Evolutionary conservation across 345 rosid genomes (phyloP).

Genomic region (Cardamine resedifolia): DNA sequence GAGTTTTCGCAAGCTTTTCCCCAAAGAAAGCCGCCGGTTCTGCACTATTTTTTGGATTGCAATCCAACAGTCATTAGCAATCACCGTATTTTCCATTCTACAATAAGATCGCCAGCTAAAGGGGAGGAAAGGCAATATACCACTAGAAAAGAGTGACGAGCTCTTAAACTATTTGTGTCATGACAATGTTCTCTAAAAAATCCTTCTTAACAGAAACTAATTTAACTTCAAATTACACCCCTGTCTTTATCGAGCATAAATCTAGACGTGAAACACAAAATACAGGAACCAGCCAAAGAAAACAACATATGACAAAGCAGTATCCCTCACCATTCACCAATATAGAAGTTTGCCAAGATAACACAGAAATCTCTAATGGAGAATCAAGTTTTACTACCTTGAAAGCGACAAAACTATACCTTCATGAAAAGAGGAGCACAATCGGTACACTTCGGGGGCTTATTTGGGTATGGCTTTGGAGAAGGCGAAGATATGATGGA

Average conservation of each 20-base stretch:
- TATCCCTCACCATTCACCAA: slow-evolving; percentile 12
- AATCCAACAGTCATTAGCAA: slow-evolving; percentile 27
- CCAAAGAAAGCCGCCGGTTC: slow-evolving; percentile 40
- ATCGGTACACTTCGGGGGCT: slow-evolving; percentile 88
- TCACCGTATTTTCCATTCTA: slow-evolving; percentile 16
- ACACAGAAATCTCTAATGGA: neutral
- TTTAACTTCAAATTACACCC: neutral
- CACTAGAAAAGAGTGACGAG: slow-evolving; percentile 18
- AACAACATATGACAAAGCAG: neutral
- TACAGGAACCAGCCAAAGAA: neutral
- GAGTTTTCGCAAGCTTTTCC: slow-evolving; percentile 40
- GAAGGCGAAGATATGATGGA: slow-evolving; percentile 61
- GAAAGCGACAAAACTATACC: slow-evolving; percentile 41
- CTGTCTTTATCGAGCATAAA: neutral
- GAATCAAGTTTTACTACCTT: neutral
- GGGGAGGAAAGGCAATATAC: neutral
- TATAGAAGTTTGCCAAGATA: neutral
- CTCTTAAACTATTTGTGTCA: slow-evolving; percentile 21
- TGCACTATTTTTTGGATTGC: no score
- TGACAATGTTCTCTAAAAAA: slow-evolving; percentile 10
- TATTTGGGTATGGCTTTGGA: slow-evolving; percentile 81
- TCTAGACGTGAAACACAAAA: slow-evolving; percentile 3
- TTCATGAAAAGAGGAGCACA: slow-evolving; percentile 88
- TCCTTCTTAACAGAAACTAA: slow-evolving; percentile 5
- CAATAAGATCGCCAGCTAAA: slow-evolving; percentile 6